These are phyloP conservation scores for Pythium chondricola DNA, from an alignment of 352 stramenopile species.

Conservation along the genomic window DNA sequence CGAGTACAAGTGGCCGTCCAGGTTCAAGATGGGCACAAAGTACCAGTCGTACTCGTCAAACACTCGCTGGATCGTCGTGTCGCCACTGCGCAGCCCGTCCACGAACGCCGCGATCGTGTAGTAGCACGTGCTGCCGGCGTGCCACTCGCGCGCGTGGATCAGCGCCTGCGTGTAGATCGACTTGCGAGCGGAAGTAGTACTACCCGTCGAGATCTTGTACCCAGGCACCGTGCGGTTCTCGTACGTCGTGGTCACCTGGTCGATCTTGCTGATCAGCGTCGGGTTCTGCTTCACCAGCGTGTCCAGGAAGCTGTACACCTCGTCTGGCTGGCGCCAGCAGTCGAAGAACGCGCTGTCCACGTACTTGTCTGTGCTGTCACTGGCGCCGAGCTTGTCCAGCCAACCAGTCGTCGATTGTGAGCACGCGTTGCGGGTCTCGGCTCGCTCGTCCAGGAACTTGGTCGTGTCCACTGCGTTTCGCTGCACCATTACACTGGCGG, in stretches of 20 bases:
- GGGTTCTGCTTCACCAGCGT: conserved; percentile 23
- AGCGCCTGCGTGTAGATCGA: conserved; percentile 23
- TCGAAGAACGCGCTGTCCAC: conserved; percentile 27
- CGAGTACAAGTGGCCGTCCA: conserved; percentile 23
- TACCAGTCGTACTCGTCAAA: conserved; percentile 28
- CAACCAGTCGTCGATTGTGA: neutral
- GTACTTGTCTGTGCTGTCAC: conserved; percentile 17
- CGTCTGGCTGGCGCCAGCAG: conserved; percentile 23
- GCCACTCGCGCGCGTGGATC: conserved; percentile 32
- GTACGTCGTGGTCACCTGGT: conserved; percentile 17
- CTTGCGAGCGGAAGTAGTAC: conserved; percentile 6
- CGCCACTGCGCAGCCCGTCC: conserved; percentile 16
- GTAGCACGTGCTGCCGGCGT: conserved; percentile 21
- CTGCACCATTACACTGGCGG: conserved; percentile 6
- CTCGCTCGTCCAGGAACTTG: neutral
- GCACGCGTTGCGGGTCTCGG: conserved; percentile 2
- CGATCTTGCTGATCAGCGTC: conserved; percentile 23
- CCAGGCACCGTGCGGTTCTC: conserved; percentile 18
- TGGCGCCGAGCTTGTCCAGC: too few species aligned
- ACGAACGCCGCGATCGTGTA: conserved; percentile 22
- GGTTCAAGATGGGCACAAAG: conserved; percentile 31
- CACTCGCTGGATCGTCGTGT: conserved; percentile 14
- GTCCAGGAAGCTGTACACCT: conserved; percentile 24
- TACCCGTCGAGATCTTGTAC: conserved; percentile 30
- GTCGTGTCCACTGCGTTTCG: conserved; percentile 14